Evolutionary conservation across 768 basidiomycete species (phyloP).

Genomic region (Lentinula sp.): DNA sequence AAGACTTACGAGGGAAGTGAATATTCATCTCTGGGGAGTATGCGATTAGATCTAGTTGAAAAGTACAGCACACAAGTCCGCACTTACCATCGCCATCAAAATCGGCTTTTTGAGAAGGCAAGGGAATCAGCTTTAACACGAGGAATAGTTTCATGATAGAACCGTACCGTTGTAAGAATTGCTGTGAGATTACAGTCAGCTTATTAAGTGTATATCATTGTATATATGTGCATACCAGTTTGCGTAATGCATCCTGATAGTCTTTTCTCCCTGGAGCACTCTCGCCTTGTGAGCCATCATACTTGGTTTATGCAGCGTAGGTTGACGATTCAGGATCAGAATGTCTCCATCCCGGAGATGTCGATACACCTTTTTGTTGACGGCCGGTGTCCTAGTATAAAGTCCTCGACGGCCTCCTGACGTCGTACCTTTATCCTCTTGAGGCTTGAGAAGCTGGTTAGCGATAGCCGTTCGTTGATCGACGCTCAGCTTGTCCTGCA

Average conservation of each 20-base stretch:
- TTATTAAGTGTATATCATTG: neutral
- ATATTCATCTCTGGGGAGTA: conserved; percentile 91
- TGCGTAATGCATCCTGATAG: conserved; percentile 99
- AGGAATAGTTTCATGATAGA: neutral
- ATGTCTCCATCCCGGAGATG: conserved; percentile 95
- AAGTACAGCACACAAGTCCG: neutral
- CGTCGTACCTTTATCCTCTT: conserved; percentile 55
- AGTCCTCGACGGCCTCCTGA: conserved; percentile 46
- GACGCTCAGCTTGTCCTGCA: conserved; percentile 73
- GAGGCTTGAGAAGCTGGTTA: conserved; percentile 90
- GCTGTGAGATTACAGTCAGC: conserved; percentile 33
- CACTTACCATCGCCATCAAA: conserved; percentile 84
- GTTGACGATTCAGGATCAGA: conserved; percentile 93
- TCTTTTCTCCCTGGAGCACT: conserved; percentile 93
- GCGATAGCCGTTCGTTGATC: conserved; percentile 95
- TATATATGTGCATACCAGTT: conserved; percentile 68
- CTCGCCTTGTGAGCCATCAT: conserved; percentile 99
- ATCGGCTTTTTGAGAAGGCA: conserved; percentile 47
- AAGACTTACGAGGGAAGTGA: conserved; percentile 86
- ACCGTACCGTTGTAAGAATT: conserved; percentile 92
- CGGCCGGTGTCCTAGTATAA: conserved; percentile 67
- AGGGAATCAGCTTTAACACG: conserved; percentile 1
- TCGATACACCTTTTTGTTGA: conserved; percentile 97
- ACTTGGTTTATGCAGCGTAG: conserved; percentile 96
- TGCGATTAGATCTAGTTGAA: conserved; percentile 2